phyloP scores from a whole-genome alignment of 2,329 filamentous ascomycete genomes.

The Thielaviopsis cerberus region DNA sequence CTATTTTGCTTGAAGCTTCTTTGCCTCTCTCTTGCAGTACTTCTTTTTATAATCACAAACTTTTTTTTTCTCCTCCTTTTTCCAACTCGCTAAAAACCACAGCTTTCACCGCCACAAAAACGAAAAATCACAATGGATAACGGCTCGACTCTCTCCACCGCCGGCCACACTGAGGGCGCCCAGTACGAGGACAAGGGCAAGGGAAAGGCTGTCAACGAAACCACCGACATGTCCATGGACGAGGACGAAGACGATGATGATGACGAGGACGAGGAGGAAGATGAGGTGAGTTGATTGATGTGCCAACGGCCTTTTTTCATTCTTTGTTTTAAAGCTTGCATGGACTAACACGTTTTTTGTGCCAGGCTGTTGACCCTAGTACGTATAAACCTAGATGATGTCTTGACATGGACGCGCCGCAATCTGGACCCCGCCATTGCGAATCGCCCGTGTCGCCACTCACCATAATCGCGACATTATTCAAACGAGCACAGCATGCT shows the following conservation, averaged over 20 bases:
- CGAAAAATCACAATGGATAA: slow-evolving; percentile 29
- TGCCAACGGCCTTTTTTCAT: background rate
- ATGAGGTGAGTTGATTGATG: slow-evolving; percentile 27
- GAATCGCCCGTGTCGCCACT: background rate
- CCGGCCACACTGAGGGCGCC: slow-evolving; percentile 22
- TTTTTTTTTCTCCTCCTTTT: background rate
- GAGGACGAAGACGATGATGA: slow-evolving; percentile 56
- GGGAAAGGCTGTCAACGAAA: slow-evolving; percentile 50
- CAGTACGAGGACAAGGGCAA: slow-evolving; percentile 58
- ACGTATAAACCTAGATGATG: slow-evolving; percentile 4
- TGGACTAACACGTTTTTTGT: slow-evolving; percentile 2
- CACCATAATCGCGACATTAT: background rate
- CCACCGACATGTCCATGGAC: slow-evolving; percentile 48
- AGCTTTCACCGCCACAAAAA: background rate
- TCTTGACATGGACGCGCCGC: background rate
- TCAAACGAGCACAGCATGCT: slow-evolving; percentile 12
- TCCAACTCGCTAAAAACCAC: background rate
- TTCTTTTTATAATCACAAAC: background rate
- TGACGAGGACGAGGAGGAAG: slow-evolving; percentile 48
- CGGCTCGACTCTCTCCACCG: slow-evolving; percentile 28
- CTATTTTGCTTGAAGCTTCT: background rate
- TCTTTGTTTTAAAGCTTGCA: background rate
- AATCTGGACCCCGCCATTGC: background rate
- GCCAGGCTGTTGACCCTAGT: slow-evolving; percentile 9
- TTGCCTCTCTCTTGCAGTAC: too few species aligned